Evolutionary conservation across 1,284 basidiomycete genomes (phyloP).

Genomic region (Leccinum huronense): DNA sequence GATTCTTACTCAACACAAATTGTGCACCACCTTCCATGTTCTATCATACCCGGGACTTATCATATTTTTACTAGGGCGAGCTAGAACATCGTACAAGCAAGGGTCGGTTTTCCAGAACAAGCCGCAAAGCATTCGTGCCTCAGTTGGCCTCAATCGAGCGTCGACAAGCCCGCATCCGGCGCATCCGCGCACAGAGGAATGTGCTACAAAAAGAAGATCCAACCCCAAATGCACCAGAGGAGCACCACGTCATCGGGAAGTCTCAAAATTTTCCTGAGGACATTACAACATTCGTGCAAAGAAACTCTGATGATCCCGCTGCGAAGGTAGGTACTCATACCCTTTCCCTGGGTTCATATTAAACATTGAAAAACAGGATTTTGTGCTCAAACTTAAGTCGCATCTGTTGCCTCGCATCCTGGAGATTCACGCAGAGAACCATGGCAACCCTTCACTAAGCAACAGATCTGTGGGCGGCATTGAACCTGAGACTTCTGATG

Average conservation of each 20-base stretch:
- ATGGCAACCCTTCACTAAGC: not conserved
- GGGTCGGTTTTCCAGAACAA: slow-evolving; percentile 6
- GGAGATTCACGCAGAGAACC: not conserved
- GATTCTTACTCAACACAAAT: not conserved
- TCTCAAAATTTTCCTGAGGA: slow-evolving; percentile 16
- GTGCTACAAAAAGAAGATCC: not conserved
- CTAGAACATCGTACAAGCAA: slow-evolving; percentile 13
- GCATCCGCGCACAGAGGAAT: not conserved
- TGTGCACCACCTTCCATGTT: not conserved
- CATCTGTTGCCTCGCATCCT: not conserved
- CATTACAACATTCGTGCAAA: slow-evolving; percentile 17
- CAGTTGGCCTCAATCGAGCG: slow-evolving; percentile 12
- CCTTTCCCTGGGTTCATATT: not conserved
- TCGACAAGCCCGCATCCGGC: slow-evolving; percentile 7
- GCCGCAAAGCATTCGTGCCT: slow-evolving; percentile 9
- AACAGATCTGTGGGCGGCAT: not conserved
- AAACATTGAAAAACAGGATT: not conserved
- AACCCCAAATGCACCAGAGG: not conserved
- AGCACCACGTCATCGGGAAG: slow-evolving; percentile 20
- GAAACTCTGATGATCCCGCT: not conserved
- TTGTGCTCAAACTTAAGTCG: slow-evolving; percentile 1
- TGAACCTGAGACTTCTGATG: not conserved
- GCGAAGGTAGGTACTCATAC: not conserved
- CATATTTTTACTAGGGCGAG: slow-evolving; percentile 6
- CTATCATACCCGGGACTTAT: not conserved